phyloP scores from a whole-genome alignment of 2,329 filamentous ascomycete genomes.

The Cercospora zeina region DNA sequence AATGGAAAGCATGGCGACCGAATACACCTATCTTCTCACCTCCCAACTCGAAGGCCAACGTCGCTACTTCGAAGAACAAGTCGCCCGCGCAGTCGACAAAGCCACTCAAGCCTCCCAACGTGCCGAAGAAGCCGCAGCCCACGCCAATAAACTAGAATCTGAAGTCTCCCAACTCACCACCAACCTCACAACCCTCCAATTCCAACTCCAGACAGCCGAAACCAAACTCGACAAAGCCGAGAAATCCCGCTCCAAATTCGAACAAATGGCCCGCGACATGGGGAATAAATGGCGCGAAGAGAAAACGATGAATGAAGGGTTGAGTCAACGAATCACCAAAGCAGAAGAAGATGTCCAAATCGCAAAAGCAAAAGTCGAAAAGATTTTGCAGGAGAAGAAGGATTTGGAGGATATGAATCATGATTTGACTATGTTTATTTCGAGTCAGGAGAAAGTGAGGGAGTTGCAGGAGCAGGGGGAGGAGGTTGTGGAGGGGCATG shows the following conservation, averaged over 20 bases:
- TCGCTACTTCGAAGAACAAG: conserved; percentile 88
- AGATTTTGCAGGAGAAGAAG: conserved; percentile 56
- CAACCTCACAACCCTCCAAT: conserved; percentile 53
- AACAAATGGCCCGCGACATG: conserved; percentile 72
- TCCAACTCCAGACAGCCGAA: conserved; percentile 68
- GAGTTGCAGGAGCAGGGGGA: conserved; percentile 61
- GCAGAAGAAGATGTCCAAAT: conserved; percentile 60
- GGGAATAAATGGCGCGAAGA: conserved; percentile 80
- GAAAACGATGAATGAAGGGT: conserved; percentile 75
- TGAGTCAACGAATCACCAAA: conserved; percentile 79
- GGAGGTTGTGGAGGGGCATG: conserved; percentile 65
- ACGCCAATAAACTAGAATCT: conserved; percentile 51
- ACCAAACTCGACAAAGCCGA: conserved; percentile 69
- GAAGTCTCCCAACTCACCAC: conserved; percentile 57
- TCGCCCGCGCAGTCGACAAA: conserved; percentile 87
- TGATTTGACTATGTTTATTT: conserved; percentile 85
- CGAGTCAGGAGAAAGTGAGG: conserved; percentile 75
- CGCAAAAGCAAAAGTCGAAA: conserved; percentile 52
- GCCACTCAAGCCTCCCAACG: conserved; percentile 69
- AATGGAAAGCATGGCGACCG: conserved; percentile 77
- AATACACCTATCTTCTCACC: conserved; percentile 92
- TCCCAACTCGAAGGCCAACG: conserved; percentile 91
- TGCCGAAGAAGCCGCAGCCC: conserved; percentile 61
- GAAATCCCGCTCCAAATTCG: conserved; percentile 68
- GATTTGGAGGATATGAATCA: conserved; percentile 84